A percentile compares a stretch with the other conserved stretches of the same genome.
Conservation (phyloP, 805 yeast species). For the Maudiozyma saulgeensis region DNA sequence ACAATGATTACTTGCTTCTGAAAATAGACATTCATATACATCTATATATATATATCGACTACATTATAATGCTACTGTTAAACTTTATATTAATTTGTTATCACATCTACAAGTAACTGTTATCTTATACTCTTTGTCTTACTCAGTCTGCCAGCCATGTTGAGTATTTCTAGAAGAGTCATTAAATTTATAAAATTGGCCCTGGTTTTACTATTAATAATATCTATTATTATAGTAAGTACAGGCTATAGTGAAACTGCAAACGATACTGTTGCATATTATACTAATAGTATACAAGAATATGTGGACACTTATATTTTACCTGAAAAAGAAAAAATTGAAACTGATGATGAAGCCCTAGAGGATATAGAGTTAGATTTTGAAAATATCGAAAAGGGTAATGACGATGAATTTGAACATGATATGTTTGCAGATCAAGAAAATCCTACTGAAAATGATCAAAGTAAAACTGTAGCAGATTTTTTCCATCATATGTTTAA, state of each 20-base stretch:
- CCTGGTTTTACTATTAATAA: not conserved
- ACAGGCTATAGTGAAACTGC: not conserved
- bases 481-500: slow-evolving; percentile 11
- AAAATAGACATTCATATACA: too few relatives aligned
- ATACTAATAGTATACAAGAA: not conserved
- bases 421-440: slow-evolving; percentile 2
- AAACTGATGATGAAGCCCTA: not conserved
- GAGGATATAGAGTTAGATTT: not conserved
- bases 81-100: too few relatives aligned
- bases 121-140: too few relatives aligned
- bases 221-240: not conserved
- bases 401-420: slow-evolving; percentile 1
- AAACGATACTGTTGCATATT: not conserved
- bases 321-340: not conserved
- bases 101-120: too few relatives aligned
- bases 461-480: not conserved
- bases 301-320: not conserved
- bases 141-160: not conserved
- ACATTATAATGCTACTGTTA: too few relatives aligned
- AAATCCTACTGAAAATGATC: not conserved
- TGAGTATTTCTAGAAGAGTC: slow-evolving; percentile 1
- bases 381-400: not conserved
- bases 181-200: not conserved
- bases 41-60: too few relatives aligned
- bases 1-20: too few relatives aligned